Conservation (phyloP, 805 yeast species). For the Saccharomycopsis sp. region DNA sequence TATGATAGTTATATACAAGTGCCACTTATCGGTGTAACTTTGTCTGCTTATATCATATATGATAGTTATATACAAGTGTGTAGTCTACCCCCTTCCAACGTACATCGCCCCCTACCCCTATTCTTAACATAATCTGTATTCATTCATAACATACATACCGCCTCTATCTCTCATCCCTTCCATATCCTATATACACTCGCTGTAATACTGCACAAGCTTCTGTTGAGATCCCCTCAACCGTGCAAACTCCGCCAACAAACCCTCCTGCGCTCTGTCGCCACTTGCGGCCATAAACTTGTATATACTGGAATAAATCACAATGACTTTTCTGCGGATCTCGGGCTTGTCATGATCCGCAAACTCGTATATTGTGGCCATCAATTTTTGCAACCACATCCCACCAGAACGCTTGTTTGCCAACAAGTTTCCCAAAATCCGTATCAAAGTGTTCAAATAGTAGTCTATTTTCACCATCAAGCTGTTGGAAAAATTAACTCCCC, state of each 20-base stretch:
- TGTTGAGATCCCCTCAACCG: neutral
- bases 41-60: too few species aligned
- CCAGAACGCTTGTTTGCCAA: neutral
- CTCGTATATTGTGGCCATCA: neutral
- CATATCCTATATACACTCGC: neutral
- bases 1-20: too few species aligned
- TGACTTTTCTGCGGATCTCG: constrained; percentile 6
- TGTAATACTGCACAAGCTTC: neutral
- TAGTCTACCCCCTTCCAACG: too few species aligned
- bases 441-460: neutral
- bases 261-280: neutral
- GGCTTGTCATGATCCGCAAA: constrained; percentile 4
- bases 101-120: too few species aligned
- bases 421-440: neutral
- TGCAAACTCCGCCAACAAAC: neutral
- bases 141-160: too few species aligned
- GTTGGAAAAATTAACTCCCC: neutral
- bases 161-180: too few species aligned
- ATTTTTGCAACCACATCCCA: neutral
- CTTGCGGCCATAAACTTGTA: neutral
- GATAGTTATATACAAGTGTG: too few species aligned
- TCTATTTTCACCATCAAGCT: neutral
- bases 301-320: constrained; percentile 11
- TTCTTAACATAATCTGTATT: too few species aligned
- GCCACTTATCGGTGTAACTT: too few species aligned